Base-by-base conservation (phyloP, 306 rosid genomes). In the Urtica urens region DNA sequence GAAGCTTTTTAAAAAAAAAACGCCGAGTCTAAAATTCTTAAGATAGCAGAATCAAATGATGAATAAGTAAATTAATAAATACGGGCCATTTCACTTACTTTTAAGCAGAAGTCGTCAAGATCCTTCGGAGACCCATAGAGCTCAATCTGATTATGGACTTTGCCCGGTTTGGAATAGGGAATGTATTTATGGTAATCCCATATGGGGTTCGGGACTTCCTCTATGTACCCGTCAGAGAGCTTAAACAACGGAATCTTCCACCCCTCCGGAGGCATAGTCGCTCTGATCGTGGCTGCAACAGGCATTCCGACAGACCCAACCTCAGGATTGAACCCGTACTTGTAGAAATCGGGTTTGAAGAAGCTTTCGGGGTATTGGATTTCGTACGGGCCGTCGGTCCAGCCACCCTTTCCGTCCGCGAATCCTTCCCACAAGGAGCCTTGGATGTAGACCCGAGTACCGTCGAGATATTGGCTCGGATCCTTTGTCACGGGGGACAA, bases 391-490 rank as follows among this genome's bases (percentile, higher is more conserved):
- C 96, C 96, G 59, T 83, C 96, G 43, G 80, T 65, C 64, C 75
- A 88, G 65, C 66, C 60, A 50, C 96, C 96, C 57, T 60, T 74
- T 55, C 96, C 95, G 72, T 83, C 66, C 49, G 95, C 95, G 76
- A 88, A 88, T 38, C 95, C 95, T 60, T 83, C 93, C 95, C 96
- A 88, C 76, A 88, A 40, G 44, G 96, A 88, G 46, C 95, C 96
- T 72, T 66, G 72, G 47, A 88, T 51, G 57, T 88, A 88, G 68
- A 80, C 23, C 27, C 93, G 95, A 7, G 95, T 78, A 61, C 96
- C 96, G 57, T 88, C 96, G 41, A 83, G 90, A 59, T 78, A 88
- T 60, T 76, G 83, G 67, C 96, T 80, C 35, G 86, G 93, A 70
- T 83, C 96, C 49, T 30, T 53, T 11, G 3, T 37, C 26, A 7